These are phyloP conservation scores for Venturia nashicola DNA, from an alignment of 2,329 filamentous ascomycete species.

Conservation along the genomic window DNA sequence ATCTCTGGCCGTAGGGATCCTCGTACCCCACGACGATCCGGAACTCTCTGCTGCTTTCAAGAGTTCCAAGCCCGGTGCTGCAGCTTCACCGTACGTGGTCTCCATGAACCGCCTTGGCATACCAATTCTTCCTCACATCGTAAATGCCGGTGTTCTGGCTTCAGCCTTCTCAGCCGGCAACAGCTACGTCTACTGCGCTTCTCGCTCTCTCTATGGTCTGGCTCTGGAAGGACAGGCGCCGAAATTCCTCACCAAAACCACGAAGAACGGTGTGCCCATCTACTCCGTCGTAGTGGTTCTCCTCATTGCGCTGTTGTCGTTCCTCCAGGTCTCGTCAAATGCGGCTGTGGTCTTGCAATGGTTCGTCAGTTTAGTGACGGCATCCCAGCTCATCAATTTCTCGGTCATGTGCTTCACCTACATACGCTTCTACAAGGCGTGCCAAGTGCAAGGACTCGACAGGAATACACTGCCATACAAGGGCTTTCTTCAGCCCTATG, in stretches of 20 bases:
- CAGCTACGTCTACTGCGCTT: slow-evolving; percentile 42
- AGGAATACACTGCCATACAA: slow-evolving; percentile 59
- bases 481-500: slow-evolving; percentile 57
- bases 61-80: slow-evolving; percentile 49
- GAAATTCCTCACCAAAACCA: slow-evolving; percentile 45
- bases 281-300: slow-evolving; percentile 59
- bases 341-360: slow-evolving; percentile 57
- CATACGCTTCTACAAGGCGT: slow-evolving; percentile 58
- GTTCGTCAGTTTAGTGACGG: slow-evolving; percentile 34
- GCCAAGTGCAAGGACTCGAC: slow-evolving; percentile 55
- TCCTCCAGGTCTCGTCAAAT: slow-evolving; percentile 56
- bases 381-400: slow-evolving; percentile 50
- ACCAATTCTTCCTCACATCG: slow-evolving; percentile 51
- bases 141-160: slow-evolving; percentile 60
- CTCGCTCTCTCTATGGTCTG: slow-evolving; percentile 40
- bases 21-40: slow-evolving; percentile 57
- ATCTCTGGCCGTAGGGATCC: slow-evolving; percentile 57
- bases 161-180: slow-evolving; percentile 53
- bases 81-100: slow-evolving; percentile 54
- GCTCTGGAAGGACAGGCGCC: slow-evolving; percentile 42
- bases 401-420: slow-evolving; percentile 58
- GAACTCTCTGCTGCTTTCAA: slow-evolving; percentile 49
- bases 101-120: slow-evolving; percentile 58
- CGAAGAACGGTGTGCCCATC: slow-evolving; percentile 54
- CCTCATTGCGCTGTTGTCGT: slow-evolving; percentile 56